A percentile compares a stretch with the other conserved stretches of the same genome.
phyloP scores from a whole-genome alignment of 192 early-diverging fungal genomes.

The Entomortierella beljakovae region DNA sequence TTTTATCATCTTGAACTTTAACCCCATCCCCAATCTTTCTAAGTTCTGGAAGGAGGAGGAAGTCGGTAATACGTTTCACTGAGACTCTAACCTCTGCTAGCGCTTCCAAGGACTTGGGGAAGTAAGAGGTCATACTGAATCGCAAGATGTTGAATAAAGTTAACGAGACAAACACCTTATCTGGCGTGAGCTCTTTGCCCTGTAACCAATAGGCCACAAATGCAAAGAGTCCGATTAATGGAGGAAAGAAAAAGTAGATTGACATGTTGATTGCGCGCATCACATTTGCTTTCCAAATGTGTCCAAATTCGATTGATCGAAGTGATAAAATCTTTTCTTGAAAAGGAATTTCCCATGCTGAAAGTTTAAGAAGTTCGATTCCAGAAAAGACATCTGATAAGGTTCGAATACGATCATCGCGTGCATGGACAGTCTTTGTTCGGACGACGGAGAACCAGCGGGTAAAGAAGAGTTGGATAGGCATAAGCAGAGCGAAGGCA shows the following conservation, averaged over 20 bases:
- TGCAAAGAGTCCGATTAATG: constrained; percentile 44
- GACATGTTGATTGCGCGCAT: constrained; percentile 52
- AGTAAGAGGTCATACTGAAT: constrained; percentile 53
- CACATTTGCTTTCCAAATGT: constrained; percentile 47
- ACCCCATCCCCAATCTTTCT: constrained; percentile 39
- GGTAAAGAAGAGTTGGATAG: constrained; percentile 43
- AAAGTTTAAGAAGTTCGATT: constrained; percentile 55
- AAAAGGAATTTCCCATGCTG: constrained; percentile 55
- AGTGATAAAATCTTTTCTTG: constrained; percentile 47
- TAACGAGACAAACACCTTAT: constrained; percentile 53
- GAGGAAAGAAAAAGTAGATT: constrained; percentile 54
- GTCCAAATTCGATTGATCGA: constrained; percentile 39
- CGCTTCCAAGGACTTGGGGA: constrained; percentile 53
- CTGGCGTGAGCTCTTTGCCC: constrained; percentile 14
- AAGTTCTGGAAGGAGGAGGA: constrained; percentile 36
- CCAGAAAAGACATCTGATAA: constrained; percentile 54
- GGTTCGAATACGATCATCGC: constrained; percentile 53
- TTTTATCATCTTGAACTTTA: background rate
- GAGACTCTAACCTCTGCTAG: constrained; percentile 49
- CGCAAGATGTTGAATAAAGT: constrained; percentile 55
- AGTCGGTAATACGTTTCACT: constrained; percentile 52
- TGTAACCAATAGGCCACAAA: constrained; percentile 54
- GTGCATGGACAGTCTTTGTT: constrained; percentile 35
- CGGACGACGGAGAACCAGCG: constrained; percentile 41
- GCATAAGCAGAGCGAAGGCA: constrained; percentile 47